Evolutionary conservation across 768 basidiomycete species (phyloP).

Genomic region (Glaciozyma antarctica): DNA sequence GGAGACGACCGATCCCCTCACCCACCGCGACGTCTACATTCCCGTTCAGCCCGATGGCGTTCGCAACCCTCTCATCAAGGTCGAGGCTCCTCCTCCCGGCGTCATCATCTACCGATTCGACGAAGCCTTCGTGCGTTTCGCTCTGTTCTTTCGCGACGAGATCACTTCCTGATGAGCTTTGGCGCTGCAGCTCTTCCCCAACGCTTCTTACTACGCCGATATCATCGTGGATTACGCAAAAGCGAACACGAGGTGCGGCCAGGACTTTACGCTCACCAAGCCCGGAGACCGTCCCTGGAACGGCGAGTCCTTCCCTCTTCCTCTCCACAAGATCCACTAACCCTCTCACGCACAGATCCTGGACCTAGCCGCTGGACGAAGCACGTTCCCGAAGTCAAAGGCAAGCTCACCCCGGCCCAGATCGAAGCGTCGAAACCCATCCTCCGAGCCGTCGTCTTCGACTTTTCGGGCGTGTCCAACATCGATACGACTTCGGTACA

Average conservation of each 20-base stretch:
- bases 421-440: constrained; percentile 42
- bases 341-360: constrained; percentile 7
- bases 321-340: not conserved
- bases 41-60: constrained; percentile 53
- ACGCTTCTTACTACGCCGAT: constrained; percentile 49
- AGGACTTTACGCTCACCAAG: constrained; percentile 43
- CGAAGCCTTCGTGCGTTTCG: constrained; percentile 48
- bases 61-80: constrained; percentile 59
- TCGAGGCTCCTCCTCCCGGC: constrained; percentile 71
- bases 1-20: not conserved
- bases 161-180: not conserved
- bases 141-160: not conserved
- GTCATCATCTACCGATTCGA: constrained; percentile 84
- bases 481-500: constrained; percentile 89
- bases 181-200: constrained; percentile 38
- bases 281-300: constrained; percentile 84
- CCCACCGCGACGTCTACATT: constrained; percentile 70
- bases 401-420: not conserved
- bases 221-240: constrained; percentile 73
- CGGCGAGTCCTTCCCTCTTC: constrained; percentile 42
- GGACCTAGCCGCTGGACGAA: constrained; percentile 9
- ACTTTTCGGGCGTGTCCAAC: constrained; percentile 75
- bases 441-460: constrained; percentile 78
- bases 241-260: constrained; percentile 53
- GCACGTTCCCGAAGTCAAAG: not conserved